phyloP scores from a whole-genome alignment of 2,329 filamentous ascomycete species.

The Botrytis hyacinthi region DNA sequence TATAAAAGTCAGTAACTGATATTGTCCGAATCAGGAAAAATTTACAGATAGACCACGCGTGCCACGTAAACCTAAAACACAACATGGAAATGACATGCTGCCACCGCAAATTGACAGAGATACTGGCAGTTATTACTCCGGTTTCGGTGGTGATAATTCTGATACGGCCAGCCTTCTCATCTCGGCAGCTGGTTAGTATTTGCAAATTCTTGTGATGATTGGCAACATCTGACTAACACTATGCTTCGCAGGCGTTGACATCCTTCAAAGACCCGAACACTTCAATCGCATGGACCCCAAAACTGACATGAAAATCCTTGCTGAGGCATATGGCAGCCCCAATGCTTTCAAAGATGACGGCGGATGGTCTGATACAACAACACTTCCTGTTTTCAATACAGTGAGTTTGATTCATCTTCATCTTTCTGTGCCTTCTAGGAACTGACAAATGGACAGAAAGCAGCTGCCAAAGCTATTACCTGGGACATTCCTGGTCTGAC shows the following conservation, averaged over 20 bases:
- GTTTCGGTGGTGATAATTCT: slow-evolving; percentile 23
- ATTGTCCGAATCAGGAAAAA: slow-evolving; percentile 26
- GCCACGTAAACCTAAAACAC: not conserved
- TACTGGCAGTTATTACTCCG: slow-evolving; percentile 29
- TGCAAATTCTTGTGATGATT: not conserved
- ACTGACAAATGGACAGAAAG: slow-evolving; percentile 1
- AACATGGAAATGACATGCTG: not conserved
- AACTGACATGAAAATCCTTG: slow-evolving; percentile 14
- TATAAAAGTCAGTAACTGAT: slow-evolving; percentile 26
- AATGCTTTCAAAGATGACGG: slow-evolving; percentile 14
- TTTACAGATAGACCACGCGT: slow-evolving; percentile 12
- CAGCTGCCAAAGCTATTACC: slow-evolving; percentile 11
- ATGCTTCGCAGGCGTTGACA: slow-evolving; percentile 11
- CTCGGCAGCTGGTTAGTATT: slow-evolving; percentile 26
- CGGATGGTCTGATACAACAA: slow-evolving; percentile 10
- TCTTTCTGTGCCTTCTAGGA: too few species aligned
- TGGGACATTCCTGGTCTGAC: not conserved
- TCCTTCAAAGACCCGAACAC: slow-evolving; percentile 11
- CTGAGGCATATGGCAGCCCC: slow-evolving; percentile 12
- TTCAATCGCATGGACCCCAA: slow-evolving; percentile 21
- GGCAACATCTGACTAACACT: not conserved
- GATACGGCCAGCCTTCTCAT: slow-evolving; percentile 26
- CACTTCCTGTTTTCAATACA: not conserved
- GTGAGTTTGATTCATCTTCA: slow-evolving; percentile 22
- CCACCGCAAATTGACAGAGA: slow-evolving; percentile 34